Evolutionary conservation across 768 basidiomycete genomes (phyloP).

Genomic region (Mycena albidolilacea): DNA sequence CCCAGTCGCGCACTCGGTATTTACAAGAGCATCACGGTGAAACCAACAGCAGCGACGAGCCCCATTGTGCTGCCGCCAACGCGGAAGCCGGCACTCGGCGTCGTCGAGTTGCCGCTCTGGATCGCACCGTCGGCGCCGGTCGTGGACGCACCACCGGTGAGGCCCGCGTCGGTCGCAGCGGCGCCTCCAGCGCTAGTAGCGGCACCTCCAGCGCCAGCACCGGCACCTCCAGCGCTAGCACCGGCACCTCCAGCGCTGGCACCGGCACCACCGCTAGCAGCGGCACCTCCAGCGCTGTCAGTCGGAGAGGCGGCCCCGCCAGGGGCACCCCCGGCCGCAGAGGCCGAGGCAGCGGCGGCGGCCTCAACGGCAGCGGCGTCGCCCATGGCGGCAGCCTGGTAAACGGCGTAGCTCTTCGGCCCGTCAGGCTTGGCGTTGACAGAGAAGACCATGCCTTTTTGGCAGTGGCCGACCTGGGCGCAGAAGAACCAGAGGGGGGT

Average conservation of each 20-base stretch:
- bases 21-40: conserved; percentile 35
- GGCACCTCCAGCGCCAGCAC: neutral
- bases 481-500: conserved; percentile 77
- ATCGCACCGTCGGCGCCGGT: neutral
- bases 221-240: neutral
- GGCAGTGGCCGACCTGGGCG: conserved; percentile 66
- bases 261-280: neutral
- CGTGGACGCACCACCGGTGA: neutral
- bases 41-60: conserved; percentile 34
- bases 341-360: conserved; percentile 26
- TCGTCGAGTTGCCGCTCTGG: neutral
- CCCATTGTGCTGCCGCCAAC: conserved; percentile 12
- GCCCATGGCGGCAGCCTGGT: conserved; percentile 51
- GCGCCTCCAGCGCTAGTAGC: conserved; percentile 16
- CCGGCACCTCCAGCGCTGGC: neutral
- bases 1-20: neutral
- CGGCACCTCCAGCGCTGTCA: conserved; percentile 7
- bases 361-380: conserved; percentile 28
- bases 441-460: conserved; percentile 73
- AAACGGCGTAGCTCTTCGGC: conserved; percentile 62
- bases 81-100: conserved; percentile 12
- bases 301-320: conserved; percentile 21
- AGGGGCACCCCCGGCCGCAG: conserved; percentile 9
- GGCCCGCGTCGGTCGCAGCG: neutral
- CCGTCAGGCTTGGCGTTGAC: conserved; percentile 59